A percentile compares a stretch with the other conserved stretches of the same genome.
Conservation (phyloP, 2,329 filamentous ascomycete species). For the Cadophora gregata region DNA sequence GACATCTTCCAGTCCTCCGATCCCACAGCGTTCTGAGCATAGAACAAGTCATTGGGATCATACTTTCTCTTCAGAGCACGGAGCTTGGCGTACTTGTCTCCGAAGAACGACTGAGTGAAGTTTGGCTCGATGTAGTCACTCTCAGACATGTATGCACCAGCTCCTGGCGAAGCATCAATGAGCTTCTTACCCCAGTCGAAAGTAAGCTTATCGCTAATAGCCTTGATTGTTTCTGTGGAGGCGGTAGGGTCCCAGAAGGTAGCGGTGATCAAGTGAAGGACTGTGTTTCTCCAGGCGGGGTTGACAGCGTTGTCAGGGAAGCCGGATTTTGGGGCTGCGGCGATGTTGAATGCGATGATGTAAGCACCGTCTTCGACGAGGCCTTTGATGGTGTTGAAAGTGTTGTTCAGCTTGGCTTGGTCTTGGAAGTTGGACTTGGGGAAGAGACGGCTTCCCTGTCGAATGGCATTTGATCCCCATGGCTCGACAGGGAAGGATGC, state of each 20-base stretch:
- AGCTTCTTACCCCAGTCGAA: slow-evolving; percentile 30
- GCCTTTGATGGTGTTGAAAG: slow-evolving; percentile 43
- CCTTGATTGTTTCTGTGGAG: slow-evolving; percentile 52
- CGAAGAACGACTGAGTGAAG: slow-evolving; percentile 43
- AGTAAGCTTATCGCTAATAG: slow-evolving; percentile 46
- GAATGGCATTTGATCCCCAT: slow-evolving; percentile 42
- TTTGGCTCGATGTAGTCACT: slow-evolving; percentile 52
- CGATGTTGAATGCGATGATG: slow-evolving; percentile 42
- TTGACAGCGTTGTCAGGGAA: slow-evolving; percentile 48
- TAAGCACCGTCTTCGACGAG: slow-evolving; percentile 45
- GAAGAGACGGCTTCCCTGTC: slow-evolving; percentile 50
- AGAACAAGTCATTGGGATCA: slow-evolving; percentile 52
- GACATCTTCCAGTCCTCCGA: slow-evolving; percentile 43
- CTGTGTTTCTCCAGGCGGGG: slow-evolving; percentile 35
- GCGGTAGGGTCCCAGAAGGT: slow-evolving; percentile 38
- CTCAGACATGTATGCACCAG: slow-evolving; percentile 56
- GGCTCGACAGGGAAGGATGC: slow-evolving; percentile 49
- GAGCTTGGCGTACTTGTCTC: slow-evolving; percentile 46
- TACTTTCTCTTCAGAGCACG: slow-evolving; percentile 55
- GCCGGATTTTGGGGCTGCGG: slow-evolving; percentile 33
- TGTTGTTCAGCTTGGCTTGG: slow-evolving; percentile 34
- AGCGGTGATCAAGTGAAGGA: slow-evolving; percentile 32
- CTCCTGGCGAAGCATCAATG: slow-evolving; percentile 34
- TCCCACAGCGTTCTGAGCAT: slow-evolving; percentile 32
- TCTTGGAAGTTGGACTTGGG: slow-evolving; percentile 48